A percentile compares a stretch with the other conserved stretches of the same genome.
Evolutionary conservation across 2,329 filamentous ascomycete genomes (phyloP).

Genomic region (Pestalotiopsis sp.): DNA sequence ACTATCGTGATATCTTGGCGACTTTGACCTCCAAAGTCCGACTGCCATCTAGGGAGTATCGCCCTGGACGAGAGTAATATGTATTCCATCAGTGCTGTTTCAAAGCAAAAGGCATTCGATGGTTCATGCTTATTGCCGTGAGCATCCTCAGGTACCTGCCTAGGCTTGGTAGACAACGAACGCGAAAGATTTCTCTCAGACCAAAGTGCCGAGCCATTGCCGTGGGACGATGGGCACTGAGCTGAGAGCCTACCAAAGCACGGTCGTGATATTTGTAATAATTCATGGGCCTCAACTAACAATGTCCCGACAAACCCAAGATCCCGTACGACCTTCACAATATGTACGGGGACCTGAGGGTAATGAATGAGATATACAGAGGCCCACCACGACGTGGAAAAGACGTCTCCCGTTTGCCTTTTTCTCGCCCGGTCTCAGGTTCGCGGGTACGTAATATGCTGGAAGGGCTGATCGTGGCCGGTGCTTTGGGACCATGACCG

Average conservation of each 20-base stretch:
- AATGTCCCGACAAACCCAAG: neutral
- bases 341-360: neutral
- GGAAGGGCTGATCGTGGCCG: neutral
- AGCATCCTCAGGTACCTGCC: too few relatives aligned
- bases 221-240: neutral
- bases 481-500: neutral
- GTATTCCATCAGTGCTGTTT: too few relatives aligned
- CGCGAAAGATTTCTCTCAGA: neutral
- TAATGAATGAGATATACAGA: neutral
- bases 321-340: neutral
- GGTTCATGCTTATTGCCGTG: too few relatives aligned
- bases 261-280: neutral
- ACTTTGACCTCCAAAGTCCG: too few relatives aligned
- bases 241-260: neutral
- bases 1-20: too few relatives aligned
- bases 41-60: too few relatives aligned
- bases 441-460: too few relatives aligned
- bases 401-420: neutral
- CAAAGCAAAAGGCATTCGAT: too few relatives aligned
- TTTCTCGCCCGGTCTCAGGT: too few relatives aligned
- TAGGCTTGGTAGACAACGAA: too few relatives aligned
- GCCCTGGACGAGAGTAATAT: too few relatives aligned
- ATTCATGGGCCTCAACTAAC: neutral
- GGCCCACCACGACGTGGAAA: neutral
- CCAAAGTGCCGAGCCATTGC: neutral